Evolutionary conservation across 805 yeast genomes (phyloP), one percentile per base, ranked within the genome.

Genomic region (Yamadazyma paraphyllophila): DNA sequence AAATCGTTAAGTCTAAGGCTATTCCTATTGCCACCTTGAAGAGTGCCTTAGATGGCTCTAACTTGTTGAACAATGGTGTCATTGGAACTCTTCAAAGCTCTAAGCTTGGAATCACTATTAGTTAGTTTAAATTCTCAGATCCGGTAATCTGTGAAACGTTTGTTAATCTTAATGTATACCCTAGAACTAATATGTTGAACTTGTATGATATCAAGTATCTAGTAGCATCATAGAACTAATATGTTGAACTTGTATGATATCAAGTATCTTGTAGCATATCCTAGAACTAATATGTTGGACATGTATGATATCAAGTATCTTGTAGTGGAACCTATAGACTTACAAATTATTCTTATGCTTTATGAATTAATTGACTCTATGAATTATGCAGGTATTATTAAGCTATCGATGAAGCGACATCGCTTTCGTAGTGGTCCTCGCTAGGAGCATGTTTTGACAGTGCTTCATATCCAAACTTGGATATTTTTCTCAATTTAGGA

Each of bases 401-500:
- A 20, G 13, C 34, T 16, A 39, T 16, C 13, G 31, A 13, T 7
- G 40, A 37, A 3, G 32, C 32, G 14, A 37, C 25, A 7, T 44
- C 47, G 12, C 36, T 29, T 20, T 39, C 41, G 16, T 16, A 6
- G 24, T 20, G 24, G 14, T 35, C 44, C 7, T 33, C 17, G 10
- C 26, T 14, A 26, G 36, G 24, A 11, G 34, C 20, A 12, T 34
- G 17, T 15, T 25, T 34, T 7, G 39, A 9, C 26, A 13, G 40
- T 7, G 48, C 45, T 45, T 73, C 74, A 59, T 76, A 82, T 33
- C 89, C 86, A 54, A 71, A 85, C 52, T 71, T 74, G 2, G 89
- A 82, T 36, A 54, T 63, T 39, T 59, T 55, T 72, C 95, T 81
- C 47, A 87, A 61, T 17, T 43, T 47, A 8, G 80, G 72, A 17